Conservation (phyloP, 768 basidiomycete genomes). For the Sarcodon aspratus region DNA sequence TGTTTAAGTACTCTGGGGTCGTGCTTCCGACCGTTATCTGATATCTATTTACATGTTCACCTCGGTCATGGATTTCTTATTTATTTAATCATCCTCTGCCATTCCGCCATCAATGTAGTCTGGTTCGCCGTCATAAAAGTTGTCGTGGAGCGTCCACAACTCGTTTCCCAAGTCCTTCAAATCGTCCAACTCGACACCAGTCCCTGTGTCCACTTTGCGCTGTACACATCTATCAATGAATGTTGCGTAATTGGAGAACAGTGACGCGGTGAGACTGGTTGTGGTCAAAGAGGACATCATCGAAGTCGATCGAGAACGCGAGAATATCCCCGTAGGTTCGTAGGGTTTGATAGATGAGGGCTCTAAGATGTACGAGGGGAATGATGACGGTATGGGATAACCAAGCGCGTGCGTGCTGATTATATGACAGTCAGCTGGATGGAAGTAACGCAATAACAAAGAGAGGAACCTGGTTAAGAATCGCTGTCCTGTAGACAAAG, state of each 20-base stretch:
- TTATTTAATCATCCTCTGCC: too few species aligned
- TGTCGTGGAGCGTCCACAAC: constrained; percentile 49
- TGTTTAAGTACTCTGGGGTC: too few species aligned
- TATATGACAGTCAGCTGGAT: background rate
- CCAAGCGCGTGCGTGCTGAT: constrained; percentile 34
- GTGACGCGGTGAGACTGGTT: constrained; percentile 23
- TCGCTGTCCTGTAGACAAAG: constrained; percentile 17
- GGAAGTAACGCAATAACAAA: background rate
- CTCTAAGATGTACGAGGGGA: constrained; percentile 32
- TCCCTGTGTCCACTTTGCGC: constrained; percentile 26
- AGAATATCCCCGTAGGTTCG: constrained; percentile 5
- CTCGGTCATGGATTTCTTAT: too few species aligned
- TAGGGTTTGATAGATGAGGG: constrained; percentile 2
- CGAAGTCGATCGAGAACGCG: constrained; percentile 11
- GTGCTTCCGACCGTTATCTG: too few species aligned
- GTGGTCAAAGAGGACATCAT: constrained; percentile 35
- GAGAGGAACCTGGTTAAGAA: constrained; percentile 24
- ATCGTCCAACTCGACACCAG: constrained; percentile 41
- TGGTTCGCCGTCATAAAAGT: constrained; percentile 19
- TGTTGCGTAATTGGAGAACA: constrained; percentile 42
- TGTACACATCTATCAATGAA: constrained; percentile 34
- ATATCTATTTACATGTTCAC: too few species aligned
- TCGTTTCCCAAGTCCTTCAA: constrained; percentile 42
- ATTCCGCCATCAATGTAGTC: too few species aligned
- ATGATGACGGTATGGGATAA: constrained; percentile 54